A percentile compares a stretch with the other conserved stretches of the same genome.
Conservation (phyloP, 352 stramenopile genomes). For the Labyrinthula sp. region DNA sequence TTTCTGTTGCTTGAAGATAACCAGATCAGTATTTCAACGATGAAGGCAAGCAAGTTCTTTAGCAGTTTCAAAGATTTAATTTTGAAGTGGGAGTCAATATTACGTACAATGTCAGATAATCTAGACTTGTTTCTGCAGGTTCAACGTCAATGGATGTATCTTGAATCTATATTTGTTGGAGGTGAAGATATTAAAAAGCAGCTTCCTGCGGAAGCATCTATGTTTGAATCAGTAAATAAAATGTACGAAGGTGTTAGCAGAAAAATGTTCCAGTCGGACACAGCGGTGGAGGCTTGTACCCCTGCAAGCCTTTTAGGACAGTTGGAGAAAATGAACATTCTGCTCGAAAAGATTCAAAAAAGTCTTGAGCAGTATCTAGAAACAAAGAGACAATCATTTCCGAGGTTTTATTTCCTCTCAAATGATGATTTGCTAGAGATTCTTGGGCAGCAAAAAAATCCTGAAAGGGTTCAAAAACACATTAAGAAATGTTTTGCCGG, state of each 20-base stretch:
- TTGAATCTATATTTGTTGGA: conserved; percentile 89
- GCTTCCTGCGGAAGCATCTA: conserved; percentile 83
- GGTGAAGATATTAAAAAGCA: conserved; percentile 93
- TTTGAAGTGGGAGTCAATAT: conserved; percentile 85
- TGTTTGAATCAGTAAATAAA: conserved; percentile 92
- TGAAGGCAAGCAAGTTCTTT: conserved; percentile 98
- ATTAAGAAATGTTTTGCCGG: conserved; percentile 74
- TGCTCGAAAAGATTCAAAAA: conserved; percentile 97
- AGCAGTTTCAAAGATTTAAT: conserved; percentile 89
- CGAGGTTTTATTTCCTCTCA: conserved; percentile 99
- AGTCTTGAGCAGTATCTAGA: conserved; percentile 98
- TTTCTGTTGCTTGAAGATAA: conserved; percentile 94
- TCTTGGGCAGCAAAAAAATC: conserved; percentile 89
- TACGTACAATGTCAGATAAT: conserved; percentile 80
- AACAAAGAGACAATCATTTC: conserved; percentile 65
- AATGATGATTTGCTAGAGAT: conserved; percentile 99
- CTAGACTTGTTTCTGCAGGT: conserved; percentile 99
- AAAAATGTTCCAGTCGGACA: conserved; percentile 77
- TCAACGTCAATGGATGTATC: conserved; percentile 95
- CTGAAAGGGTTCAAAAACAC: conserved; percentile 80
- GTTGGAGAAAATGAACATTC: conserved; percentile 72
- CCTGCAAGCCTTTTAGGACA: conserved; percentile 43
- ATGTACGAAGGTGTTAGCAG: conserved; percentile 95
- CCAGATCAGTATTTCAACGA: conserved; percentile 83
- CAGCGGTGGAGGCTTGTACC: conserved; percentile 72